These are phyloP conservation scores for Mimosa pudica DNA, from an alignment of 306 rosid genomes.

Conservation along the genomic window DNA sequence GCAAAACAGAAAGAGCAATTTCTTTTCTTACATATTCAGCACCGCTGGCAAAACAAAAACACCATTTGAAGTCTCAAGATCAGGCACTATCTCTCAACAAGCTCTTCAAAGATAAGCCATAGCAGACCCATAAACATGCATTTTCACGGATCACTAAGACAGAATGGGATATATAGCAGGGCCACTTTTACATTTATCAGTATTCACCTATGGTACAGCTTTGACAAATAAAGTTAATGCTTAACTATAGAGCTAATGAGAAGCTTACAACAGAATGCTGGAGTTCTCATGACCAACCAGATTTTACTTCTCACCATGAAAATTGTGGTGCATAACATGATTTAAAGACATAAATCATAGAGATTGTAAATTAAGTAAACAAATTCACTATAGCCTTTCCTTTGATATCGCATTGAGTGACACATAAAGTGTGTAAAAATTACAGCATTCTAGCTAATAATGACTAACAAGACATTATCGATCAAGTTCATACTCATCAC, in stretches of 20 bases:
- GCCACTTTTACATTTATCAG: conserved; percentile 13
- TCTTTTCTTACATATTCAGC: conserved; percentile 87
- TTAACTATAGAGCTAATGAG: conserved; percentile 1
- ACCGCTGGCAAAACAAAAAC: conserved; percentile 68
- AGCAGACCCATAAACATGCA: conserved; percentile 17
- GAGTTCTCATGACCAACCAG: conserved; percentile 13
- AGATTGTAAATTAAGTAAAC: conserved; percentile 11
- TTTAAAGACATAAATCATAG: conserved; percentile 22
- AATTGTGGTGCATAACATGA: conserved; percentile 15
- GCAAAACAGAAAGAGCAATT: conserved; percentile 85
- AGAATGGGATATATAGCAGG: conserved; percentile 2
- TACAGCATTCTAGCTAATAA: conserved; percentile 15
- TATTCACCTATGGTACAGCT: not conserved
- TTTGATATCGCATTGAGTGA: not conserved
- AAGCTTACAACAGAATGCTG: conserved; percentile 32
- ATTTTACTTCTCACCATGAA: conserved; percentile 7
- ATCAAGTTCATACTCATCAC: conserved; percentile 45
- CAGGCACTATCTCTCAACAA: conserved; percentile 24
- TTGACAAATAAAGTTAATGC: not conserved
- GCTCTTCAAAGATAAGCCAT: conserved; percentile 22
- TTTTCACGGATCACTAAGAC: conserved; percentile 1
- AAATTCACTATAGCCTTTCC: not conserved
- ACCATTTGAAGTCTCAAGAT: conserved; percentile 34
- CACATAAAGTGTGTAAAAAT: not conserved
- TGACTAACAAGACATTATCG: conserved; percentile 1